A percentile compares a stretch with the other conserved stretches of the same genome.
phyloP scores from a whole-genome alignment of 1,284 basidiomycete species.

The Crucibulum cyathiforme region DNA sequence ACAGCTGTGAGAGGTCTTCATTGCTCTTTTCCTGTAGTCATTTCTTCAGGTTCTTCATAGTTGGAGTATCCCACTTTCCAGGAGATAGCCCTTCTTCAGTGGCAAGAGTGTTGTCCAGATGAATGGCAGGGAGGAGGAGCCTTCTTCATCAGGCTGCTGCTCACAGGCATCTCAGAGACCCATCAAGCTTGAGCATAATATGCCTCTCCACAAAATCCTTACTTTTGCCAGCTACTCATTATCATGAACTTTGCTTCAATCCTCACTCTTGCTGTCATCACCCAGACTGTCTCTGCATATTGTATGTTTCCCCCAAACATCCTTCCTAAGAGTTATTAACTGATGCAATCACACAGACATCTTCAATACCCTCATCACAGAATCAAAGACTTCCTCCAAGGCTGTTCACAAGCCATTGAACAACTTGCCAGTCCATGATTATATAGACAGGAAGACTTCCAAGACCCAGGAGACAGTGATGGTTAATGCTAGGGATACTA shows the following conservation, averaged over 20 bases:
- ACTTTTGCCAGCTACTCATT: no score
- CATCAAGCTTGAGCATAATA: no score
- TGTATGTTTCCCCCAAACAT: constrained; percentile 24
- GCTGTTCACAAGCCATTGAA: constrained; percentile 35
- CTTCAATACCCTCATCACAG: constrained; percentile 34
- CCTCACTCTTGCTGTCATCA: constrained; percentile 19
- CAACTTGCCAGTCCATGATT: constrained; percentile 40
- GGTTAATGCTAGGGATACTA: constrained; percentile 36
- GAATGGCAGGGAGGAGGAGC: no score
- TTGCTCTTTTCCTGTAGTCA: no score
- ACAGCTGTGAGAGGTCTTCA: no score
- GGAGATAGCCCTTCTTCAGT: no score
- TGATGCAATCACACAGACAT: constrained; percentile 26
- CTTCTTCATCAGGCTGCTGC: no score
- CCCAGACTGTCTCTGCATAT: constrained; percentile 35
- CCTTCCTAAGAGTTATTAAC: neutral
- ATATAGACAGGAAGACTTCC: constrained; percentile 29
- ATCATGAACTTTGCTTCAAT: constrained; percentile 28
- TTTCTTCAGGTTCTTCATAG: no score
- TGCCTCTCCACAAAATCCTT: no score
- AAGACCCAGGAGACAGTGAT: constrained; percentile 34
- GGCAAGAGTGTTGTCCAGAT: no score
- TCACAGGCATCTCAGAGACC: no score
- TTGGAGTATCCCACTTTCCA: no score
- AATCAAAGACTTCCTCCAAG: constrained; percentile 25